Conservation (phyloP, 352 stramenopile genomes). For the Globisporangium splendens region DNA sequence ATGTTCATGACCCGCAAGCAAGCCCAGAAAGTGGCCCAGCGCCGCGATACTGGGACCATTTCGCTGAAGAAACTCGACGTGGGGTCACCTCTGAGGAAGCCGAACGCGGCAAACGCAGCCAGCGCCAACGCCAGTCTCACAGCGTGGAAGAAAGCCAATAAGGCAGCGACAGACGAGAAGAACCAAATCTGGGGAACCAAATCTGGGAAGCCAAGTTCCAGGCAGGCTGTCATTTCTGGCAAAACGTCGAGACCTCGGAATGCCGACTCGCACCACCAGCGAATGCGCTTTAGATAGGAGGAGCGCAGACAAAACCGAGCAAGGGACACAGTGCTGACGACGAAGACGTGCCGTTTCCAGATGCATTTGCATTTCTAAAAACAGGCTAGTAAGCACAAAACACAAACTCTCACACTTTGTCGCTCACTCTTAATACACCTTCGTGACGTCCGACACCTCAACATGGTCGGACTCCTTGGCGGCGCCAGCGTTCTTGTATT, state of each 20-base stretch:
- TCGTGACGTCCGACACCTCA: conserved; percentile 59
- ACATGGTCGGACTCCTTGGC: conserved; percentile 27
- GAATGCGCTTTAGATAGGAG: conserved; percentile 9
- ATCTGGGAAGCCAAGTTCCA: conserved; percentile 63
- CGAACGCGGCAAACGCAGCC: conserved; percentile 14
- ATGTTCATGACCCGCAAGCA: conserved; percentile 80
- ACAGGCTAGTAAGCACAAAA: background rate
- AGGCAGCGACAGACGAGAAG: conserved; percentile 22
- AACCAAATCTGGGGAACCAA: too few relatives aligned
- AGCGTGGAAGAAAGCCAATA: conserved; percentile 41
- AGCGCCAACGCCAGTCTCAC: conserved; percentile 14
- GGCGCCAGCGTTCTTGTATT: conserved; percentile 34
- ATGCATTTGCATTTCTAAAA: conserved; percentile 66
- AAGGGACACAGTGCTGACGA: conserved; percentile 14
- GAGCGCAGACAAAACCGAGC: conserved; percentile 16
- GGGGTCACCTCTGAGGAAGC: conserved; percentile 9
- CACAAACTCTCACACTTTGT: too few relatives aligned
- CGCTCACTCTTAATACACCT: conserved; percentile 56
- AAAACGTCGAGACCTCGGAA: conserved; percentile 66
- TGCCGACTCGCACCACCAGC: conserved; percentile 30
- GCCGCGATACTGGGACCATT: conserved; percentile 37
- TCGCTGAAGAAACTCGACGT: conserved; percentile 48
- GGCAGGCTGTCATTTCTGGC: conserved; percentile 74
- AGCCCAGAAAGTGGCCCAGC: conserved; percentile 58
- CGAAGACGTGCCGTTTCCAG: conserved; percentile 47